Percentiles rank a stretch among this genome's conserved stretches.
Conservation (phyloP, 176 grass and related monocot genomes). For the Neostapfia colusana region DNA sequence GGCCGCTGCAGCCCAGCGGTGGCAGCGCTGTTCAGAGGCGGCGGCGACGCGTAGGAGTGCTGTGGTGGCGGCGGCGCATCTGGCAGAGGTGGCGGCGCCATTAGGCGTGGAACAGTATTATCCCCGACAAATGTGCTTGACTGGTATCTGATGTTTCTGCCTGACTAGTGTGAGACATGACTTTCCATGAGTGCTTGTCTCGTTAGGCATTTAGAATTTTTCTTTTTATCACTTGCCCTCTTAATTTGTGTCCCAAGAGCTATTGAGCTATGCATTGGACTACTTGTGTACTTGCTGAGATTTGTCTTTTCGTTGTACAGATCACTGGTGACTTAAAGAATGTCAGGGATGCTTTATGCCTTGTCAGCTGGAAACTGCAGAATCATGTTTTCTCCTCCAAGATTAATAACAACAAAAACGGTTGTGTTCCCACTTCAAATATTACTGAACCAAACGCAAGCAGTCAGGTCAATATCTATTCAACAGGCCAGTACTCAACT, state of each 20-base stretch:
- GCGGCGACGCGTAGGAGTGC: too few relatives aligned
- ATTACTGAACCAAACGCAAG: constrained; percentile 30
- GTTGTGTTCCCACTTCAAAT: constrained; percentile 18
- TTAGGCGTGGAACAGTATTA: too few relatives aligned
- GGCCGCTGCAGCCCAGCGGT: too few relatives aligned
- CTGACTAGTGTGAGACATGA: neutral
- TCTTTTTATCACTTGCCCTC: neutral
- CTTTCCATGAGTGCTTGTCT: constrained; percentile 1
- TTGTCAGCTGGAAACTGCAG: constrained; percentile 37
- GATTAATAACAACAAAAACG: neutral
- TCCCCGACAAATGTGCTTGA: constrained; percentile 10
- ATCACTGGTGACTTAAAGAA: constrained; percentile 40
- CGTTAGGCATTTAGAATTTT: neutral
- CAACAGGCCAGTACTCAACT: constrained; percentile 20
- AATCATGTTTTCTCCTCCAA: constrained; percentile 40
- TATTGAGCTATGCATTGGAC: neutral
- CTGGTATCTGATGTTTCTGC: neutral
- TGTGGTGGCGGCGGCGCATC: too few relatives aligned
- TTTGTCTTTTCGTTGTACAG: constrained; percentile 31
- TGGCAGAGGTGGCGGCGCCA: too few relatives aligned
- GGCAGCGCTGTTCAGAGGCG: too few relatives aligned
- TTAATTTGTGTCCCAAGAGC: constrained; percentile 1
- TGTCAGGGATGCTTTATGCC: constrained; percentile 44
- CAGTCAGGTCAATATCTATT: constrained; percentile 14
- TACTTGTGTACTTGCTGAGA: constrained; percentile 16